These are phyloP conservation scores for Pichia sp. DNA, from an alignment of 1,139 yeast genomes.

Conservation along the genomic window DNA sequence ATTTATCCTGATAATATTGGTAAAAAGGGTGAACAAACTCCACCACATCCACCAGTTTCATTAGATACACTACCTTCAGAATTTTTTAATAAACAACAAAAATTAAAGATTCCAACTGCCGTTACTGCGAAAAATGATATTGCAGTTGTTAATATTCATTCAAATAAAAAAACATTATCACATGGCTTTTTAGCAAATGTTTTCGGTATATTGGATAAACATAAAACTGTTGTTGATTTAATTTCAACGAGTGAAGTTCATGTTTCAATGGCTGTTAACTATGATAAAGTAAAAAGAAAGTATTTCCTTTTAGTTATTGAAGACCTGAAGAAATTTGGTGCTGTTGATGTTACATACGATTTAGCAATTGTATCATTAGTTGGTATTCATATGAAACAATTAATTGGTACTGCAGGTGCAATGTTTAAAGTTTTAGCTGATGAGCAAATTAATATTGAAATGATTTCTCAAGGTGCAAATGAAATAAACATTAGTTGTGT, in stretches of 20 bases:
- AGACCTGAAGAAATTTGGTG: constrained; percentile 74
- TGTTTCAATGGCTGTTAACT: constrained; percentile 93
- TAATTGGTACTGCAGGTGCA: constrained; percentile 94
- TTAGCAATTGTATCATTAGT: constrained; percentile 91
- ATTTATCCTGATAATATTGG: constrained; percentile 88
- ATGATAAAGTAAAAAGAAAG: constrained; percentile 53
- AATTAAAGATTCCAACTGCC: constrained; percentile 79
- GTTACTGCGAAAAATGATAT: constrained; percentile 92
- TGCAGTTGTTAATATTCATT: constrained; percentile 86
- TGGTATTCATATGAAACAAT: constrained; percentile 95
- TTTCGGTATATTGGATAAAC: constrained; percentile 78
- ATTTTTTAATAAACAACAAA: constrained; percentile 45
- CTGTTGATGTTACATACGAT: constrained; percentile 79
- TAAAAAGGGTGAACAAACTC: constrained; percentile 79
- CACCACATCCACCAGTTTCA: constrained; percentile 91
- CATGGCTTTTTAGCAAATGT: constrained; percentile 94
- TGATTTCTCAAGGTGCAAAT: constrained; percentile 98
- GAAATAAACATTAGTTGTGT: constrained; percentile 96
- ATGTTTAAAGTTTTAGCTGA: constrained; percentile 95
- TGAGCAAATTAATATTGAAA: constrained; percentile 87
- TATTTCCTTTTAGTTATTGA: constrained; percentile 62
- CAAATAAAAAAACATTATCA: constrained; percentile 85
- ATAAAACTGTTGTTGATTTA: constrained; percentile 84
- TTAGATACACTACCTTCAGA: constrained; percentile 47
- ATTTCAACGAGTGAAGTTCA: constrained; percentile 97